Base-by-base conservation (phyloP, 2,329 filamentous ascomycete species). In the Aspergillus sclerotialis region DNA sequence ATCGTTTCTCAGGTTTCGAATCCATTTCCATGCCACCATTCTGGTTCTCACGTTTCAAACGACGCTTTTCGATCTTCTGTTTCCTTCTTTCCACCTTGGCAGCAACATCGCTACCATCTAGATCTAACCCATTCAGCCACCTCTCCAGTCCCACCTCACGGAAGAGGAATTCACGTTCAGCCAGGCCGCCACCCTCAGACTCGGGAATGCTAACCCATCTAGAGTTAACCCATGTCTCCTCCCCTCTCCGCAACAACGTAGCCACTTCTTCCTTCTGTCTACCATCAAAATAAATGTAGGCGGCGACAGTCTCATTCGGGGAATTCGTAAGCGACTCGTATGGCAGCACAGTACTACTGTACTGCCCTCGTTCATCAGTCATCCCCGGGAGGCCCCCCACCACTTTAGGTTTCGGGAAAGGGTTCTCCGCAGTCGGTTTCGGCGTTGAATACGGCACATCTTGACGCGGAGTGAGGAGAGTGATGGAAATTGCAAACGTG, bases 161-260 rank as follows among this genome's bases (percentile, higher is more conserved):
- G 65, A 98, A 98, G 45, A 98, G 68, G 50, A 98, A 98, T 58
- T 98, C 92, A 45, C 92, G 80, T 68, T 98, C 92, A 18, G 92
- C 92, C 29, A 98, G 76, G 27, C 92, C 92, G 32, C 92, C 92
- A 19, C 90, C 90, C 63, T 96, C 90, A 15, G 82, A 78, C 17
- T 89, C 82, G 3, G 90, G 87, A 5, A 98, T 80, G 56, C 93
- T 90, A 32, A 98, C 92, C 92, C 92, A 98, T 50, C 92, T 76
- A 36, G 88, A 95, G 56, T 96, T 98, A 15, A 98, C 93, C 92
- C 92, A 98, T 2, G 92, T 98, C 65, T 98, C 92, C 58, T 96
- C 92, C 15, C 92, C 90, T 9, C 89, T 83, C 36, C 92, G 76
- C 33, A 98, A 70, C 37, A 98, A 69, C 9, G 92, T 98, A 33